A percentile compares a stretch with the other conserved stretches of the same genome.
phyloP scores from a whole-genome alignment of 495 filamentous ascomycete species.

The Aspergillus olivimuriae region DNA sequence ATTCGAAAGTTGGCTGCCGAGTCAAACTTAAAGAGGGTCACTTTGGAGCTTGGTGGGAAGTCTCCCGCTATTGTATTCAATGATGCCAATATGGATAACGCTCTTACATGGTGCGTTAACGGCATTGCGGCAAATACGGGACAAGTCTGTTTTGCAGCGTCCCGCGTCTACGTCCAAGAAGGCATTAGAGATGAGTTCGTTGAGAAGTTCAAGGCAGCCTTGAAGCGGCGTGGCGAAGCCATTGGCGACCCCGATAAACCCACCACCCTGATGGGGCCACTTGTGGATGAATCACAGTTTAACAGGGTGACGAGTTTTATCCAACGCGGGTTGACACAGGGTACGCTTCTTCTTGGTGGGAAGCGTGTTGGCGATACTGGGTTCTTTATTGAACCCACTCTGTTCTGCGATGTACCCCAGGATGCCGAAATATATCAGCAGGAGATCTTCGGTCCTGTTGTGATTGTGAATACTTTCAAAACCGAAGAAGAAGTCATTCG shows the following conservation, averaged over 20 bases:
- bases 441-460: constrained; percentile 40
- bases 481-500: constrained; percentile 29
- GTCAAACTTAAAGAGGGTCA: not conserved
- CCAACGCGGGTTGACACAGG: constrained; percentile 65
- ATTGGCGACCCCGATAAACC: not conserved
- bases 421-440: constrained; percentile 26
- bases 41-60: not conserved
- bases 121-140: constrained; percentile 38
- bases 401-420: constrained; percentile 28
- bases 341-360: constrained; percentile 19
- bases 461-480: constrained; percentile 29
- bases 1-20: not conserved
- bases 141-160: constrained; percentile 43
- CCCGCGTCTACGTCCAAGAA: constrained; percentile 44
- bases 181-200: constrained; percentile 15
- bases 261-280: not conserved
- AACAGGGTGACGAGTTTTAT: constrained; percentile 90
- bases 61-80: not conserved
- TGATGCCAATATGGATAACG: not conserved
- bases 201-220: constrained; percentile 5
- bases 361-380: constrained; percentile 20
- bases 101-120: constrained; percentile 15
- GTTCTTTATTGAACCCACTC: constrained; percentile 40
- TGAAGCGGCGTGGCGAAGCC: not conserved
- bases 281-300: constrained; percentile 3